Evolutionary conservation across 1,139 yeast genomes (phyloP).

Genomic region (Protomyces inundatus): DNA sequence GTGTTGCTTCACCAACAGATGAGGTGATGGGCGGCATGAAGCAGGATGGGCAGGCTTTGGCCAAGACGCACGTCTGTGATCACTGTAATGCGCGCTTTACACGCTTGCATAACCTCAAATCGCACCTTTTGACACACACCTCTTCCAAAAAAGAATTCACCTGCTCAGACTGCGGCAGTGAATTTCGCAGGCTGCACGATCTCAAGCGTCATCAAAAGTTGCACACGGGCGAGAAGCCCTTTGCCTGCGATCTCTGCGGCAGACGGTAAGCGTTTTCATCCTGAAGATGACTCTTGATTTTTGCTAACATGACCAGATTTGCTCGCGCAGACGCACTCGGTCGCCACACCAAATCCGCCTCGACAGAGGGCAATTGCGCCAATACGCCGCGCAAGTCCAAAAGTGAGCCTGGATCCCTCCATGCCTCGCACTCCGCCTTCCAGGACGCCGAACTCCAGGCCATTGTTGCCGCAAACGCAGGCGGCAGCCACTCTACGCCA

Average conservation of each 20-base stretch:
- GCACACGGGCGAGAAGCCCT: slow-evolving; percentile 74
- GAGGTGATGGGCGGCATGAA: background rate
- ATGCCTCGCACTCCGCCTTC: background rate
- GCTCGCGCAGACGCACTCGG: slow-evolving; percentile 74
- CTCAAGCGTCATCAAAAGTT: slow-evolving; percentile 67
- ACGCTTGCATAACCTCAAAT: slow-evolving; percentile 67
- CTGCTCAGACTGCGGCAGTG: slow-evolving; percentile 59
- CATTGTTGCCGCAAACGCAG: background rate
- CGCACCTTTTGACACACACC: slow-evolving; percentile 61
- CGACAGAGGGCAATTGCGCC: slow-evolving; percentile 34
- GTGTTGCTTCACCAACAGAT: background rate
- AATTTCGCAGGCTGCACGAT: slow-evolving; percentile 70
- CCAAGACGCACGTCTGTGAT: slow-evolving; percentile 47
- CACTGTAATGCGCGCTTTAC: slow-evolving; percentile 61
- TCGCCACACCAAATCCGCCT: slow-evolving; percentile 51
- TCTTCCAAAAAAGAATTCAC: slow-evolving; percentile 61
- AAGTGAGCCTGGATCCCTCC: slow-evolving; percentile 5
- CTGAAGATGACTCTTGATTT: background rate
- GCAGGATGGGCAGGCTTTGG: background rate
- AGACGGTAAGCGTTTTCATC: slow-evolving; percentile 37
- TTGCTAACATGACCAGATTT: slow-evolving; percentile 41
- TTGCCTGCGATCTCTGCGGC: slow-evolving; percentile 55
- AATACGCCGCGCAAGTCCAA: slow-evolving; percentile 13
- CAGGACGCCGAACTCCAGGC: background rate
- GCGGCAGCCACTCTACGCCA: background rate